phyloP scores from a whole-genome alignment of 1,284 basidiomycete species.

The Cryptococcus wingfieldii region DNA sequence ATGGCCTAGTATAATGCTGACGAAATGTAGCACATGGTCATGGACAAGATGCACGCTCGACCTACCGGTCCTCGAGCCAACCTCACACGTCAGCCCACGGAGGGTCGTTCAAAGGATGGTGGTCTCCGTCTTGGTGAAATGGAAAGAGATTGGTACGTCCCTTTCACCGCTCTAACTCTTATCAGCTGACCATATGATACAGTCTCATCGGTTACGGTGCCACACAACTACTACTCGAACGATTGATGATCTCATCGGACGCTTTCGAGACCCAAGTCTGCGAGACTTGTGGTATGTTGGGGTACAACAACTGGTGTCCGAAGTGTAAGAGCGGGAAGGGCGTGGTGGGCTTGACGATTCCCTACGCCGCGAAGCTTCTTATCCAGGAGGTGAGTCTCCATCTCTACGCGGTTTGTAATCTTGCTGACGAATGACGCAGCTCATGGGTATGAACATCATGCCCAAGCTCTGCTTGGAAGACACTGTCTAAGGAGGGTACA shows the following conservation, averaged over 20 bases:
- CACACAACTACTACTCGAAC: conserved; percentile 89
- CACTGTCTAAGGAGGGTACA: conserved; percentile 26
- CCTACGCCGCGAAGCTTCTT: conserved; percentile 93
- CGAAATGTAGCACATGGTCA: conserved; percentile 73
- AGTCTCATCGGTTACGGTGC: conserved; percentile 91
- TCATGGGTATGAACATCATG: conserved; percentile 93
- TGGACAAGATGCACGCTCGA: conserved; percentile 99
- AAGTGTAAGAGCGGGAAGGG: conserved; percentile 95
- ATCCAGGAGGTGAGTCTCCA: conserved; percentile 79
- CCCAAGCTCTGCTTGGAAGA: conserved; percentile 73
- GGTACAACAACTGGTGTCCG: conserved; percentile 87
- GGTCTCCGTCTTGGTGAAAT: conserved; percentile 97
- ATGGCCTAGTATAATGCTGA: conserved; percentile 3
- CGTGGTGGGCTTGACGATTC: conserved; percentile 94
- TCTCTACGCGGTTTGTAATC: neutral
- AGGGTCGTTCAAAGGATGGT: conserved; percentile 95
- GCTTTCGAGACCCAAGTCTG: conserved; percentile 97
- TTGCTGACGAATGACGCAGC: conserved; percentile 48
- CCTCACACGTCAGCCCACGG: conserved; percentile 94
- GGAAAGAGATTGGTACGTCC: conserved; percentile 78
- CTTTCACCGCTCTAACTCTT: conserved; percentile 11
- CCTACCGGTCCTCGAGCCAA: conserved; percentile 94
- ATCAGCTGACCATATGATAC: neutral
- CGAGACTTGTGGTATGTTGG: conserved; percentile 89
- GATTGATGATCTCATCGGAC: conserved; percentile 96